Evolutionary conservation across 2,329 filamentous ascomycete species (phyloP), one percentile per base, ranked within the genome.

Genomic region (Chalaropsis ovoidea): DNA sequence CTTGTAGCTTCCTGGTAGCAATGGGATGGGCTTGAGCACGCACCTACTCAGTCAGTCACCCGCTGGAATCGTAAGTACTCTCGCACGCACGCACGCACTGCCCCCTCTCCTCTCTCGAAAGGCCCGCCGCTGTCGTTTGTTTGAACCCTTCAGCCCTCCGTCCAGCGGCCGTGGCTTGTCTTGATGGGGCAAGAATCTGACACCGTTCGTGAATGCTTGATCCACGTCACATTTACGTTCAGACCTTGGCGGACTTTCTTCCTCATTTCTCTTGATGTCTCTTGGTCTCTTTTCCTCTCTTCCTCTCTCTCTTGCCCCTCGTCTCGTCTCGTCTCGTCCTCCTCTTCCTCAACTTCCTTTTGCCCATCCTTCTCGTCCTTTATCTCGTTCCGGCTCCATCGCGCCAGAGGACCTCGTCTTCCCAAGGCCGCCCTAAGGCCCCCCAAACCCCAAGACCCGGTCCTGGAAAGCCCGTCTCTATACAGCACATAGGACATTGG

Each of bases 161-260:
- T 58, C 11, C 27, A 58, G 52, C 52, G 52, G 52, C 27, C 52
- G 52, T 39, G 17, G 31, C 52, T 39, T 58, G 24, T 58, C 52
- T 58, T 58, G 52, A 58, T 35, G 31, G 15, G 52, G 52, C 52
- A 58, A 58, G 27, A 58, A 58, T 58, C 27, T 58, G 52, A 58
- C 52, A n/a, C 52, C 27, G 27, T 35, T 19, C 6, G 8, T 58
- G 8, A 35, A 58, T 58, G 52, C 52, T 58, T 58, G 52, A 58
- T 58, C 52, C 52, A 58, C 52, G 52, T 58, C 52, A 35, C 52
- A 58, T 58, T 58, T 13, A 17, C 52, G 31, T 39, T 10, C 1
- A 39, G 35, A 39, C 8, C 4, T 10, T 39, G 8, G 35, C 35
- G 8, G 35, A 10, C 35, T 10, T 39, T 39, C 8, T 39, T 39